These are phyloP conservation scores for Pichia sp. DNA, from an alignment of 1,139 yeast species.

Conservation along the genomic window DNA sequence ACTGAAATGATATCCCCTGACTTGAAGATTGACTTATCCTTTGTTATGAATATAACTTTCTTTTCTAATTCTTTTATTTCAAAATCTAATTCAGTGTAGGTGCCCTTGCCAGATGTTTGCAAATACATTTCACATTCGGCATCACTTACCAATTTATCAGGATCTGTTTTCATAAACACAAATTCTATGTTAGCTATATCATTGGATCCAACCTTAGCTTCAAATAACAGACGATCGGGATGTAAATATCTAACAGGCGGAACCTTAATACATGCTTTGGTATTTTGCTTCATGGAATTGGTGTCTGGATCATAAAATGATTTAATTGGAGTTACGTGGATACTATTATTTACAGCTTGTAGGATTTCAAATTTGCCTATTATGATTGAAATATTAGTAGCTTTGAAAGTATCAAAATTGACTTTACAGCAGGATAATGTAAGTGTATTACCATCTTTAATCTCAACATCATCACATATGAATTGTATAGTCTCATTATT, in stretches of 20 bases:
- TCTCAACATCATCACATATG: neutral
- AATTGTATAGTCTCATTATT: constrained; percentile 18
- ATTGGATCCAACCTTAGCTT: constrained; percentile 23
- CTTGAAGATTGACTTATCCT: constrained; percentile 1
- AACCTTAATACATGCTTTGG: constrained; percentile 20
- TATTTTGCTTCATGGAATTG: constrained; percentile 18
- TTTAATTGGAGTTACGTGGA: constrained; percentile 20
- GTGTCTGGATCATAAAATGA: constrained; percentile 14
- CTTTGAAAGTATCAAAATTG: constrained; percentile 20
- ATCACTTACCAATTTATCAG: constrained; percentile 27
- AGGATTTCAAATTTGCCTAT: constrained; percentile 25
- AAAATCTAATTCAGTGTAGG: constrained; percentile 14
- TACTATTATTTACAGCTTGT: constrained; percentile 12
- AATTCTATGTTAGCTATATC: constrained; percentile 17
- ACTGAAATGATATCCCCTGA: constrained; percentile 14
- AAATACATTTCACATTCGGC: constrained; percentile 16
- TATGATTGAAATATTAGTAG: constrained; percentile 29
- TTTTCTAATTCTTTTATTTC: constrained; percentile 20
- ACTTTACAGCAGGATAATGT: constrained; percentile 9
- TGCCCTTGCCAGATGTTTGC: constrained; percentile 5
- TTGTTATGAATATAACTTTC: constrained; percentile 18
- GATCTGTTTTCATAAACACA: constrained; percentile 27
- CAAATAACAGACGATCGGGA: constrained; percentile 26
- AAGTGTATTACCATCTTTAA: constrained; percentile 1
- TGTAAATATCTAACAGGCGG: constrained; percentile 28